Percentiles rank a stretch among this genome's conserved stretches.
These are phyloP conservation scores for Nitzschia sp. DNA, from an alignment of 108 stramenopile species.

Conservation along the genomic window DNA sequence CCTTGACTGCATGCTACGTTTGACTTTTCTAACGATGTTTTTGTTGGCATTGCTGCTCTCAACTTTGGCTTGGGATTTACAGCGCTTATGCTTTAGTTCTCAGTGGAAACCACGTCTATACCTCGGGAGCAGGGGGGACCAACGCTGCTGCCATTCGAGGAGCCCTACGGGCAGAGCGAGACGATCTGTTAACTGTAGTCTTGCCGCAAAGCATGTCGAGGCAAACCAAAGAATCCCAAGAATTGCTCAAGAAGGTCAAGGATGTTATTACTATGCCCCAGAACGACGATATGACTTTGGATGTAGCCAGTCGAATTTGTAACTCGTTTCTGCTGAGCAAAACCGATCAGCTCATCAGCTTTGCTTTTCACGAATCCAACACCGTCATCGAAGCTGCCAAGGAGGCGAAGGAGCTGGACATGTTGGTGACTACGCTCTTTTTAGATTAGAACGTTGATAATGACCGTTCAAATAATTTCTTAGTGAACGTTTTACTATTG, in stretches of 20 bases:
- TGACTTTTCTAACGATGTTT: neutral
- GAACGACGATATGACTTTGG: constrained; percentile 81
- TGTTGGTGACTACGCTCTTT: constrained; percentile 88
- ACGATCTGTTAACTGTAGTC: constrained; percentile 89
- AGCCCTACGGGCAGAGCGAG: constrained; percentile 85
- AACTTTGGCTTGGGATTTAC: neutral
- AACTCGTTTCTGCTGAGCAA: constrained; percentile 88
- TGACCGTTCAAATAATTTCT: neutral
- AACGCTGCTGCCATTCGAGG: constrained; percentile 89
- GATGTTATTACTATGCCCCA: constrained; percentile 85
- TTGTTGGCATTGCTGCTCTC: neutral
- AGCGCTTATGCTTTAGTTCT: constrained; percentile 91
- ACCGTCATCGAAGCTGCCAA: constrained; percentile 89
- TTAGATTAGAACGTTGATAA: constrained; percentile 61
- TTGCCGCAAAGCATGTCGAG: constrained; percentile 88
- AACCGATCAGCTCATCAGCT: constrained; percentile 91
- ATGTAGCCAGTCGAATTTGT: constrained; percentile 88
- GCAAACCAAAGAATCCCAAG: constrained; percentile 85
- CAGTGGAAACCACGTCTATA: constrained; percentile 92
- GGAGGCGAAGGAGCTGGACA: constrained; percentile 88
- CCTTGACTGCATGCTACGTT: neutral
- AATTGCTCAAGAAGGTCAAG: constrained; percentile 77
- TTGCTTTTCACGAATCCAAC: constrained; percentile 92
- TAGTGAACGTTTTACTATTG: neutral
- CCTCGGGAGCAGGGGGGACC: constrained; percentile 90